These are phyloP conservation scores for Cichorium intybus DNA, from an alignment of 140 eudicot genomes.

Conservation along the genomic window DNA sequence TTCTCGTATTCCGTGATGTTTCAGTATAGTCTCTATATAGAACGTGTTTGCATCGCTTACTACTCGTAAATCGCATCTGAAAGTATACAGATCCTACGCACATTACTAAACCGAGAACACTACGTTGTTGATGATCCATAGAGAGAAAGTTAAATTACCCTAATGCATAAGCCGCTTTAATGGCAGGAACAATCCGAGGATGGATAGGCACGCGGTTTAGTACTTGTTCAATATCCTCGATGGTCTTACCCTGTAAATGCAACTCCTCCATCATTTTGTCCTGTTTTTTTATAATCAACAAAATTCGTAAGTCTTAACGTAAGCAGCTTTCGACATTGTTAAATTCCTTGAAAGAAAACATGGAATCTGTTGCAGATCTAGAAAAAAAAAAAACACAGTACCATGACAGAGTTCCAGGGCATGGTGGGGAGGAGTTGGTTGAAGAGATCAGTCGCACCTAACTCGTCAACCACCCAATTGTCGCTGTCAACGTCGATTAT, in stretches of 20 bases:
- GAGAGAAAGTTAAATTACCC: slow-evolving; percentile 46
- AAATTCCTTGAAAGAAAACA: neutral
- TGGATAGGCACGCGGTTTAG: slow-evolving; percentile 68
- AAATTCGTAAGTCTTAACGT: neutral
- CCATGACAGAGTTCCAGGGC: slow-evolving; percentile 93
- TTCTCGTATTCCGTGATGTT: slow-evolving; percentile 55
- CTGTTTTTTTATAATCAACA: slow-evolving; percentile 30
- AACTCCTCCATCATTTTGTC: slow-evolving; percentile 69
- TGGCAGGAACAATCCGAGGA: slow-evolving; percentile 66
- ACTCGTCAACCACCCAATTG: slow-evolving; percentile 73
- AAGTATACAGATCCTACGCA: neutral
- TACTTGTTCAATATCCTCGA: slow-evolving; percentile 59
- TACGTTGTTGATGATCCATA: neutral
- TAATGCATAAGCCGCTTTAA: slow-evolving; percentile 54
- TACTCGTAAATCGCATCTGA: slow-evolving; percentile 80
- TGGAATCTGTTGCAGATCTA: neutral
- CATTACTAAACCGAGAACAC: neutral
- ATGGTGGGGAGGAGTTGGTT: slow-evolving; percentile 66
- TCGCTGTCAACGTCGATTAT: slow-evolving; percentile 83
- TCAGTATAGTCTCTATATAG: slow-evolving; percentile 68
- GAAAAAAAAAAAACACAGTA: neutral
- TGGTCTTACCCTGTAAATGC: slow-evolving; percentile 54
- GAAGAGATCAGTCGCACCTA: slow-evolving; percentile 65
- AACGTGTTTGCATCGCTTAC: slow-evolving; percentile 79
- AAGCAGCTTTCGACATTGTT: neutral